Evolutionary conservation across 2,329 filamentous ascomycete genomes (phyloP), one percentile per base, ranked within the genome.

Genomic region (Sclerotinia nivalis): DNA sequence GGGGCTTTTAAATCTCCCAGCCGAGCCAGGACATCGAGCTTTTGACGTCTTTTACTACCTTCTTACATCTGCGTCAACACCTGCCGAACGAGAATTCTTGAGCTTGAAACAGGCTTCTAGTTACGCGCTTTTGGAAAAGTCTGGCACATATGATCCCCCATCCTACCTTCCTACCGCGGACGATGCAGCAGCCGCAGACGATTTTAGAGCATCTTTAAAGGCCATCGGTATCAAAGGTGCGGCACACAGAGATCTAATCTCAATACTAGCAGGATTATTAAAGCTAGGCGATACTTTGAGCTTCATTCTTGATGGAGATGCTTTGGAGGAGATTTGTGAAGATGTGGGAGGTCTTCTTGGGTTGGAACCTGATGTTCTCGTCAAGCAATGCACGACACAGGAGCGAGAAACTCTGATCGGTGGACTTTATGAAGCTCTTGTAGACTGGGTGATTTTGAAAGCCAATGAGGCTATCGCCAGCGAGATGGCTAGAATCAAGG

Each of bases 21-120:
- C 89, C 0, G 89, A 97, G 77, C 78, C 88, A 9, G 96, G 96
- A 18, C 93, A 93, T 80, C 90, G 96, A 72, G 96, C 95, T 4
- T 99, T 99, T 75, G 95, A 99, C 78, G 96, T 97, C 64, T 98
- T 99, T 78, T 98, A 99, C 82, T 98, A 97, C 77, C 88, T 99
- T 0, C 85, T 98, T 55, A 96, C 94, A 0, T 93, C 92, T n/a
- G 91, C 92, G 0, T 97, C 96, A 0, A 96, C 93, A 1, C 89
- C 91, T 5, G 90, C 93, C 1, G 96, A 99, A 81, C 86, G 93
- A 69, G 95, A 98, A 78, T 97, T 94, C 71, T 83, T 99, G 20
- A 89, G 91, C 37, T 86, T 99, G 43, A 91, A 93, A 80, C 84
- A 89, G 12, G 88, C 92, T 3, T 91, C 92, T 5, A 85, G 87